Conservation (phyloP, 106 monocot genomes). For the Ottelia alismoides region DNA sequence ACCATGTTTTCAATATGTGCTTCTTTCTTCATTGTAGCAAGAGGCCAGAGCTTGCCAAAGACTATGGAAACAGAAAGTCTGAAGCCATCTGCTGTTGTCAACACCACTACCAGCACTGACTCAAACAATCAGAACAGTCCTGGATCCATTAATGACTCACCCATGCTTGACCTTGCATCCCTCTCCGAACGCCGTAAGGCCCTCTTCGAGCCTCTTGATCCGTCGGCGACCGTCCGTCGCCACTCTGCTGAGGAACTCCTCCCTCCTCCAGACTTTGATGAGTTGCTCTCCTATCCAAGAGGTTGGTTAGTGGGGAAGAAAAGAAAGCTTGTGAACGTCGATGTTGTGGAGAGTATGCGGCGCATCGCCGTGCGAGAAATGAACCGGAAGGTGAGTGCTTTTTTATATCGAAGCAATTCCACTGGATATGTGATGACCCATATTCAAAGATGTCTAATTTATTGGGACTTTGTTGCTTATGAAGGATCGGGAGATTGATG, state of each 20-base stretch:
- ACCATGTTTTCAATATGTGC: too few species aligned
- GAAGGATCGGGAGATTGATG: conserved; percentile 86
- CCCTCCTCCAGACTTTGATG: conserved; percentile 92
- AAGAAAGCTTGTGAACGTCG: conserved; percentile 88
- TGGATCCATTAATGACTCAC: not conserved
- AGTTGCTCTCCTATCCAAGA: conserved; percentile 55
- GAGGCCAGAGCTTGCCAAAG: conserved; percentile 31
- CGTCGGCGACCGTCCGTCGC: conserved; percentile 8
- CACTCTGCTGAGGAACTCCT: conserved; percentile 47
- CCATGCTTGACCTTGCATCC: conserved; percentile 6
- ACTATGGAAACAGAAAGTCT: conserved; percentile 21
- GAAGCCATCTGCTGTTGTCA: not conserved
- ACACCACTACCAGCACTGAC: not conserved
- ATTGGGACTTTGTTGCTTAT: not conserved
- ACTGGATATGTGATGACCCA: too few species aligned
- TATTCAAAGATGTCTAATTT: too few species aligned
- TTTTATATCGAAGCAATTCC: conserved; percentile 1
- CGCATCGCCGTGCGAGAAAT: conserved; percentile 84
- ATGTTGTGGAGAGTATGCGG: conserved; percentile 97
- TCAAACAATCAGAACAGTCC: not conserved
- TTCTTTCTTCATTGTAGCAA: conserved; percentile 22
- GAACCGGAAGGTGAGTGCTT: conserved; percentile 77
- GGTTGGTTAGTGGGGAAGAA: conserved; percentile 94
- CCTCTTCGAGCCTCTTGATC: conserved; percentile 77
- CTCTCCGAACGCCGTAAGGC: conserved; percentile 64